Percentiles rank a stretch among this genome's conserved stretches.
phyloP scores from a whole-genome alignment of 108 stramenopile species.

The Skeletonema tropicum region DNA sequence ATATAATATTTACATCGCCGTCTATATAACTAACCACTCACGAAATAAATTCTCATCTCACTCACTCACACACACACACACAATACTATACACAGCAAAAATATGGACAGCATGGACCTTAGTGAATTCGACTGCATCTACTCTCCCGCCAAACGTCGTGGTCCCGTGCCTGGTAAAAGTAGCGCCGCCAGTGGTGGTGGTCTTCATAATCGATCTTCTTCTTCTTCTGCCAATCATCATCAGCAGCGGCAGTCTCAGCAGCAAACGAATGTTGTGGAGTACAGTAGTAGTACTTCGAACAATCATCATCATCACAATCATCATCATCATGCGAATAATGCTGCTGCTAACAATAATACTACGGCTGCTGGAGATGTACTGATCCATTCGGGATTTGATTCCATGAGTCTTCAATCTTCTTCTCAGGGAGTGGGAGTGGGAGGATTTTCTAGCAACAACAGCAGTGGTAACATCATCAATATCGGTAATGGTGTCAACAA shows the following conservation, averaged over 20 bases:
- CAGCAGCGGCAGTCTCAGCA: background rate
- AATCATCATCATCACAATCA: background rate
- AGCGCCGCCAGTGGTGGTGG: background rate
- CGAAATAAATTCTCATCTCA: background rate
- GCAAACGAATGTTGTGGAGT: background rate
- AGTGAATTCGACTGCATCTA: constrained; percentile 72
- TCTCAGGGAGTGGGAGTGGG: too few species aligned
- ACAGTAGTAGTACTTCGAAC: too few species aligned
- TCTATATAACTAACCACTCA: background rate
- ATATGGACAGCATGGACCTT: constrained; percentile 71
- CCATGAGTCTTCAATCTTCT: background rate
- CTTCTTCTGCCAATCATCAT: too few species aligned
- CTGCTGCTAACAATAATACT: background rate
- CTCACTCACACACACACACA: too few species aligned
- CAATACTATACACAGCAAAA: background rate
- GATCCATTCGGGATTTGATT: background rate
- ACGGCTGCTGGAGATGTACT: background rate
- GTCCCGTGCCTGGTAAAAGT: constrained; percentile 77
- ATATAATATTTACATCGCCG: too few species aligned
- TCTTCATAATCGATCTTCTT: too few species aligned
- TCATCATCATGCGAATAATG: background rate
- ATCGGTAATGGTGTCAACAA: too few species aligned
- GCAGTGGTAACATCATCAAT: too few species aligned
- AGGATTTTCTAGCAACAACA: too few species aligned
- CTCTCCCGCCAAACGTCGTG: constrained; percentile 85